phyloP scores from a whole-genome alignment of 345 rosid genomes.

The Firmiana major region DNA sequence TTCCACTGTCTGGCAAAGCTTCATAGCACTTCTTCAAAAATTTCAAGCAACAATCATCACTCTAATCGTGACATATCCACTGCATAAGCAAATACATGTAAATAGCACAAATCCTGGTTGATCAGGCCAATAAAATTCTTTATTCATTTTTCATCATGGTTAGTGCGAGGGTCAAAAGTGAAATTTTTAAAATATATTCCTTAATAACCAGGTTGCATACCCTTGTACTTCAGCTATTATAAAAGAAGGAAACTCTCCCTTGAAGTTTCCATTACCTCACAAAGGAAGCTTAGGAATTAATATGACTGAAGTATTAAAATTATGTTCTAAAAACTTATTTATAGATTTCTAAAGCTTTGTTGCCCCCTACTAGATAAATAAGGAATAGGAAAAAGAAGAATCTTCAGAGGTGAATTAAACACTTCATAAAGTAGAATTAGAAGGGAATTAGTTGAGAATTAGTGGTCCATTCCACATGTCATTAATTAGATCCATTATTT shows the following conservation, averaged over 20 bases:
- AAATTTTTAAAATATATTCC: conserved; percentile 23
- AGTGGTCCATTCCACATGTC: not conserved
- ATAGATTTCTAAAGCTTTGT: not conserved
- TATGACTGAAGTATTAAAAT: not conserved
- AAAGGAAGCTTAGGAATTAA: not conserved
- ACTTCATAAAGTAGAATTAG: not conserved
- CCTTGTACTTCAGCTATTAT: not conserved
- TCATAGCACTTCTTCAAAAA: conserved; percentile 72
- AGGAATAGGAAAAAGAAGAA: not conserved
- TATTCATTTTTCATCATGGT: not conserved
- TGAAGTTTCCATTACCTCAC: too few relatives aligned
- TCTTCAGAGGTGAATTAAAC: not conserved
- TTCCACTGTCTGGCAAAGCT: conserved; percentile 70
- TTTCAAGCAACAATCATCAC: conserved; percentile 63
- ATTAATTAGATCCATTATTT: not conserved
- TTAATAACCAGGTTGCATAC: too few relatives aligned
- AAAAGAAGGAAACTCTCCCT: too few relatives aligned
- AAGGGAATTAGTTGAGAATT: not conserved
- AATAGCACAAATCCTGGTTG: not conserved
- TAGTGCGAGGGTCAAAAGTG: not conserved
- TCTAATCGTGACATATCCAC: conserved; percentile 96
- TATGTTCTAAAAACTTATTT: not conserved
- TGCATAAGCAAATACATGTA: conserved; percentile 22
- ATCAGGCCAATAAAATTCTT: too few relatives aligned
- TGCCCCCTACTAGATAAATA: not conserved